Percentiles rank a stretch among this genome's conserved stretches.
These are phyloP conservation scores for Pseudocercospora pini-densiflorae DNA, from an alignment of 2,329 filamentous ascomycete species.

Conservation along the genomic window DNA sequence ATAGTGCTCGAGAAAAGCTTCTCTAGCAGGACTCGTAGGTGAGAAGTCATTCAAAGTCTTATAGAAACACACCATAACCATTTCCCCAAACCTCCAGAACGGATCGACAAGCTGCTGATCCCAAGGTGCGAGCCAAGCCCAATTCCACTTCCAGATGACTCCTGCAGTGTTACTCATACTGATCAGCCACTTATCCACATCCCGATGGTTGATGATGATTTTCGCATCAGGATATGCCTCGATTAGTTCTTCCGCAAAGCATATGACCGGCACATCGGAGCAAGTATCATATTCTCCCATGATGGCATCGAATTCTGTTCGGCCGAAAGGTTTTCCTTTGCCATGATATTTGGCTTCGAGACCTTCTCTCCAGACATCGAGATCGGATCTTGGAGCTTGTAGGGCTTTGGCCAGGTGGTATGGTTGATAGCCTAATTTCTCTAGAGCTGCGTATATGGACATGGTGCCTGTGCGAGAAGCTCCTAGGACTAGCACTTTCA, in stretches of 20 bases:
- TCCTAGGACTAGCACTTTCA: slow-evolving; percentile 33
- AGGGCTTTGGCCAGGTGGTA: slow-evolving; percentile 33
- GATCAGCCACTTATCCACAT: slow-evolving; percentile 34
- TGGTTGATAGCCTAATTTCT: slow-evolving; percentile 27
- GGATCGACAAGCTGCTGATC: slow-evolving; percentile 16
- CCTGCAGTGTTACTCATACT: slow-evolving; percentile 21
- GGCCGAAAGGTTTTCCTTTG: slow-evolving; percentile 23
- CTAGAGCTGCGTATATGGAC: slow-evolving; percentile 26
- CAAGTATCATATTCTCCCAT: slow-evolving; percentile 20
- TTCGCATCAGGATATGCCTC: slow-evolving; percentile 36
- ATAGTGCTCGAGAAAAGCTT: slow-evolving; percentile 21
- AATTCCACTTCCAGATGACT: slow-evolving; percentile 16
- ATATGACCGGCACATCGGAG: slow-evolving; percentile 29
- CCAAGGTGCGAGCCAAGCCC: slow-evolving; percentile 22
- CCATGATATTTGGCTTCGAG: slow-evolving; percentile 27
- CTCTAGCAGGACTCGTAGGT: slow-evolving; percentile 12
- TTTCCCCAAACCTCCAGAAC: slow-evolving; percentile 22
- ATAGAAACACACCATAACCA: slow-evolving; percentile 17
- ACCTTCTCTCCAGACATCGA: slow-evolving; percentile 28
- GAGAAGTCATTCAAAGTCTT: slow-evolving; percentile 17
- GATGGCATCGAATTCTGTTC: slow-evolving; percentile 20
- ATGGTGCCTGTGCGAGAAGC: slow-evolving; percentile 33
- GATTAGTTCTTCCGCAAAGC: slow-evolving; percentile 33
- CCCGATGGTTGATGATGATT: slow-evolving; percentile 31
- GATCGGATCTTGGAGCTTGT: slow-evolving; percentile 18